A percentile compares a stretch with the other conserved stretches of the same genome.
phyloP scores from a whole-genome alignment of 2,329 filamentous ascomycete genomes.

The Lachnellula subtilissima region DNA sequence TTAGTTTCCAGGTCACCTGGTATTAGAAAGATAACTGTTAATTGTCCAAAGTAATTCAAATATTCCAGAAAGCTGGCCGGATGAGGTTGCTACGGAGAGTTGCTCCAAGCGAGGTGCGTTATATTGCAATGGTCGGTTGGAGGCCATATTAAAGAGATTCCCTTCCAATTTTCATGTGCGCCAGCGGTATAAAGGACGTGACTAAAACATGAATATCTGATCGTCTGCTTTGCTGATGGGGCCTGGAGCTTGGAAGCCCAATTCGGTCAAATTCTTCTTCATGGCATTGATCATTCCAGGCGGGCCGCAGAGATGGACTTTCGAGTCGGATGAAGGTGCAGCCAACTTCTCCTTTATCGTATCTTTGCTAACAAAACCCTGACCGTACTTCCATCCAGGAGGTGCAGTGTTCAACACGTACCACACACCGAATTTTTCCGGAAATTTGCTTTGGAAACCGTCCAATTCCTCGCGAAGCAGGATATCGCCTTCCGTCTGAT shows the following conservation, averaged over 20 bases:
- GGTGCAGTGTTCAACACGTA: conserved; percentile 50
- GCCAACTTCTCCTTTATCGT: conserved; percentile 48
- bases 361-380: conserved; percentile 47
- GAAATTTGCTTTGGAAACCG: conserved; percentile 44
- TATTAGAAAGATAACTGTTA: too few relatives aligned
- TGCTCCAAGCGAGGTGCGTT: too few relatives aligned
- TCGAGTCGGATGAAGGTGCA: conserved; percentile 40
- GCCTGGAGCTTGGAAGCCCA: conserved; percentile 34
- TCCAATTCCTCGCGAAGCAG: conserved; percentile 53
- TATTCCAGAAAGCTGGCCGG: too few relatives aligned
- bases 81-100: too few relatives aligned
- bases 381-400: conserved; percentile 42
- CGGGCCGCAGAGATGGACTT: conserved; percentile 56
- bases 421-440: conserved; percentile 49
- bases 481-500: conserved; percentile 55
- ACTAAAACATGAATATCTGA: too few relatives aligned
- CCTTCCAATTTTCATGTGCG: too few relatives aligned
- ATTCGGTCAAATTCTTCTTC: conserved; percentile 44
- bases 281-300: conserved; percentile 55
- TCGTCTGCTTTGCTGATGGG: too few relatives aligned
- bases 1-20: too few relatives aligned
- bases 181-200: too few relatives aligned
- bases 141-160: too few relatives aligned
- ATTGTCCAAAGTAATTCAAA: too few relatives aligned
- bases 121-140: too few relatives aligned